Conservation (phyloP, 768 basidiomycete genomes). For the Leccinum boreale region DNA sequence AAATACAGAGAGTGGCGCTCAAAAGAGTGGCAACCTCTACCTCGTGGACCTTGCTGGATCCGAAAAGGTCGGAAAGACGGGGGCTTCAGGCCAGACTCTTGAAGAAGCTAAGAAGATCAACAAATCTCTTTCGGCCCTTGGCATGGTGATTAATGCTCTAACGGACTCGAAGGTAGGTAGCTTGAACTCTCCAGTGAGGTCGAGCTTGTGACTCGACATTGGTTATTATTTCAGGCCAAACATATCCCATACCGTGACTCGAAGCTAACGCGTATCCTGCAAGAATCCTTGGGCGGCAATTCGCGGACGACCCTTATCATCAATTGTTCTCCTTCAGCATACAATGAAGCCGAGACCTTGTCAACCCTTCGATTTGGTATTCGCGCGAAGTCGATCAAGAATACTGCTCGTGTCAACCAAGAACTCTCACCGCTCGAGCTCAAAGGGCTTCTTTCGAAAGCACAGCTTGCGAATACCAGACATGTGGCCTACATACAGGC, state of each 20-base stretch:
- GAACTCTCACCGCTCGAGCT: conserved; percentile 96
- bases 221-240: conserved; percentile 58
- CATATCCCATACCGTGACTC: conserved; percentile 99
- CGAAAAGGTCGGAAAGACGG: conserved; percentile 99
- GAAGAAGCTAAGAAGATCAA: conserved; percentile 99
- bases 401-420: conserved; percentile 96
- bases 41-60: conserved; percentile 98
- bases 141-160: conserved; percentile 99
- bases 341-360: conserved; percentile 95
- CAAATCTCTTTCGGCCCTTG: conserved; percentile 94
- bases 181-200: neutral
- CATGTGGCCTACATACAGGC: conserved; percentile 85
- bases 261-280: conserved; percentile 96
- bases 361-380: conserved; percentile 99
- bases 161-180: conserved; percentile 86
- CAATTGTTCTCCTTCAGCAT: conserved; percentile 97
- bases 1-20: conserved; percentile 92
- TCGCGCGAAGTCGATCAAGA: conserved; percentile 99
- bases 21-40: conserved; percentile 95
- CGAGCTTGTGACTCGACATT: conserved; percentile 4
- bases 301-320: conserved; percentile 97
- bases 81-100: conserved; percentile 96
- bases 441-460: conserved; percentile 87
- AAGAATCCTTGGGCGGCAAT: conserved; percentile 97
- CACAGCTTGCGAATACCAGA: conserved; percentile 78